Percentiles rank a stretch among this genome's conserved stretches.
phyloP scores from a whole-genome alignment of 352 stramenopile genomes.

The Pythium rhizo-oryzae region DNA sequence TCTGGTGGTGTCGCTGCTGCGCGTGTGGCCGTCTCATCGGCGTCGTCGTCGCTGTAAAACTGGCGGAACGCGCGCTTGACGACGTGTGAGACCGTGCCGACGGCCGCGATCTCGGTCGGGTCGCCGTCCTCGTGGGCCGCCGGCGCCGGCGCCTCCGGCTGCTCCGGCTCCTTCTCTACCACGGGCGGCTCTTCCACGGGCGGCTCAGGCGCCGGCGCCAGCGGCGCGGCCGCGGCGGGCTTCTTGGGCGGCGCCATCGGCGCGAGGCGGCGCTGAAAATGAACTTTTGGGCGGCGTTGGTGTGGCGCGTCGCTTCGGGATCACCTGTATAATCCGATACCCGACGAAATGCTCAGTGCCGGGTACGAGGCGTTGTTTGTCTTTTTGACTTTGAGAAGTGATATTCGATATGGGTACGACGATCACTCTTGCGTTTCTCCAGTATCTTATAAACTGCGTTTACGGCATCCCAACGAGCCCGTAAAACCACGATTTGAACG shows the following conservation, averaged over 20 bases:
- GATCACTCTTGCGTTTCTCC: background rate
- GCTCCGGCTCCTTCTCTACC: background rate
- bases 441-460: slow-evolving; percentile 17
- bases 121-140: slow-evolving; percentile 4
- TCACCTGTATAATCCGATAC: slow-evolving; percentile 24
- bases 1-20: too few species aligned
- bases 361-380: too few species aligned
- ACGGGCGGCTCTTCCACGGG: background rate
- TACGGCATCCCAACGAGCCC: background rate
- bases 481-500: background rate
- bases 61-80: slow-evolving; percentile 69
- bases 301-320: slow-evolving; percentile 23
- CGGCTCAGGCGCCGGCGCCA: background rate
- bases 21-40: background rate
- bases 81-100: slow-evolving; percentile 75
- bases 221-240: background rate
- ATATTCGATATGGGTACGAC: background rate
- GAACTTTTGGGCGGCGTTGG: background rate
- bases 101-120: slow-evolving; percentile 64
- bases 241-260: slow-evolving; percentile 19
- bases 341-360: background rate
- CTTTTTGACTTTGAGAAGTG: too few species aligned
- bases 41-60: slow-evolving; percentile 40
- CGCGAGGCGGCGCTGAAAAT: background rate
- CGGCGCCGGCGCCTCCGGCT: background rate